These are phyloP conservation scores for Macrophomina pseudophaseolina DNA, from an alignment of 2,329 filamentous ascomycete species.

Conservation along the genomic window DNA sequence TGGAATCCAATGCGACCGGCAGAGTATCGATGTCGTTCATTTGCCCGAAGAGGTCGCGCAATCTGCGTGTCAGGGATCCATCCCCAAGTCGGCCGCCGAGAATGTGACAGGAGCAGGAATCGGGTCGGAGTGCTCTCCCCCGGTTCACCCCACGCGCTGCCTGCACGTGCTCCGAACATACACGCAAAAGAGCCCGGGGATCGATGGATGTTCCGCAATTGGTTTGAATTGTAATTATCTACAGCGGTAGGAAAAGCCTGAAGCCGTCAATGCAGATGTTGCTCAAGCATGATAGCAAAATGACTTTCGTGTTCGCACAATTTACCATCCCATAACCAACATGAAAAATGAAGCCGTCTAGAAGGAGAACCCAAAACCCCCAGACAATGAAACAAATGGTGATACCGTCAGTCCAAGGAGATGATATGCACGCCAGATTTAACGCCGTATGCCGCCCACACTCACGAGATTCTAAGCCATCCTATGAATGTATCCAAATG, in stretches of 20 bases:
- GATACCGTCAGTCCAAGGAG: slow-evolving; percentile 15
- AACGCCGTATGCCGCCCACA: slow-evolving; percentile 15
- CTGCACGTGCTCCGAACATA: neutral
- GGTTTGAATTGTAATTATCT: slow-evolving; percentile 4
- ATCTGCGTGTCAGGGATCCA: neutral
- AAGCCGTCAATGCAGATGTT: slow-evolving; percentile 2
- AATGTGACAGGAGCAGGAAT: slow-evolving; percentile 1
- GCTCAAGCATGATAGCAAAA: neutral
- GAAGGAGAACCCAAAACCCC: neutral
- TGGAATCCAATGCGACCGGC: neutral
- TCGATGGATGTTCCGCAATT: neutral
- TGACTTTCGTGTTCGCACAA: slow-evolving; percentile 17
- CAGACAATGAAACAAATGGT: slow-evolving; percentile 11
- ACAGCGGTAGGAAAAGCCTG: neutral
- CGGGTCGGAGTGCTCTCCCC: no score
- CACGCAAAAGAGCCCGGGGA: neutral
- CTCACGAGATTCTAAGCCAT: neutral
- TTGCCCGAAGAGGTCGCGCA: neutral
- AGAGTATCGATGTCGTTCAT: slow-evolving; percentile 6
- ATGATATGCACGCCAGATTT: neutral
- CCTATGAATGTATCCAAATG: neutral
- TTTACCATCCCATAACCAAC: slow-evolving; percentile 19
- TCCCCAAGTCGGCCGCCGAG: neutral
- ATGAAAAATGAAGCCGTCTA: slow-evolving; percentile 7
- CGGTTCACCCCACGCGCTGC: neutral